Evolutionary conservation across 2,329 filamentous ascomycete species (phyloP).

Genomic region (Penicillium nordicum): DNA sequence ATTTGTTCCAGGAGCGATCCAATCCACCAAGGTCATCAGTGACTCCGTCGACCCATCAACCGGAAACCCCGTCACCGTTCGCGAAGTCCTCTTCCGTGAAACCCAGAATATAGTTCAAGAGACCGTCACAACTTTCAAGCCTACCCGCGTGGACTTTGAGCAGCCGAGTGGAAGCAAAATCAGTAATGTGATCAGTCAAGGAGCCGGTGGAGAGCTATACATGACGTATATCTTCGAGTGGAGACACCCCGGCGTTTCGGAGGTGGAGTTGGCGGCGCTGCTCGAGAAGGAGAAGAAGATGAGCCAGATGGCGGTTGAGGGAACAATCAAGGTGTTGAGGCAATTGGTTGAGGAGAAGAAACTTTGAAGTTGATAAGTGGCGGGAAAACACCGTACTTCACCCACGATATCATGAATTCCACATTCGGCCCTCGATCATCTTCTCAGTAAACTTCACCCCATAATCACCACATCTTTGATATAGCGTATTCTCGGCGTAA

Average conservation of each 20-base stretch:
- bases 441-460: neutral
- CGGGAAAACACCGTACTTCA: neutral
- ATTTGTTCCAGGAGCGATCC: slow-evolving; percentile 30
- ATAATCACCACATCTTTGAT: slow-evolving; percentile 3
- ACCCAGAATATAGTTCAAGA: slow-evolving; percentile 24
- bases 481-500: neutral
- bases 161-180: slow-evolving; percentile 28
- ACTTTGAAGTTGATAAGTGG: slow-evolving; percentile 8
- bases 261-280: slow-evolving; percentile 12
- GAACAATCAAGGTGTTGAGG: slow-evolving; percentile 19
- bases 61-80: slow-evolving; percentile 26
- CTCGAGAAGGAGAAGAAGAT: slow-evolving; percentile 21
- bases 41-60: slow-evolving; percentile 19
- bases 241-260: slow-evolving; percentile 29
- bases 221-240: slow-evolving; percentile 45
- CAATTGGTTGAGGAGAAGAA: slow-evolving; percentile 17
- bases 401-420: neutral
- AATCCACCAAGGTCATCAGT: slow-evolving; percentile 27
- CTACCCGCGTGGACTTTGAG: slow-evolving; percentile 28
- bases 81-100: slow-evolving; percentile 31
- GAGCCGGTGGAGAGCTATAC: slow-evolving; percentile 33
- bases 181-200: slow-evolving; percentile 31
- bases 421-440: neutral
- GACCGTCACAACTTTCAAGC: slow-evolving; percentile 25
- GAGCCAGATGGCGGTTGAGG: slow-evolving; percentile 21